Evolutionary conservation across 768 basidiomycete species (phyloP).

Genomic region (Gyrodon lividus): DNA sequence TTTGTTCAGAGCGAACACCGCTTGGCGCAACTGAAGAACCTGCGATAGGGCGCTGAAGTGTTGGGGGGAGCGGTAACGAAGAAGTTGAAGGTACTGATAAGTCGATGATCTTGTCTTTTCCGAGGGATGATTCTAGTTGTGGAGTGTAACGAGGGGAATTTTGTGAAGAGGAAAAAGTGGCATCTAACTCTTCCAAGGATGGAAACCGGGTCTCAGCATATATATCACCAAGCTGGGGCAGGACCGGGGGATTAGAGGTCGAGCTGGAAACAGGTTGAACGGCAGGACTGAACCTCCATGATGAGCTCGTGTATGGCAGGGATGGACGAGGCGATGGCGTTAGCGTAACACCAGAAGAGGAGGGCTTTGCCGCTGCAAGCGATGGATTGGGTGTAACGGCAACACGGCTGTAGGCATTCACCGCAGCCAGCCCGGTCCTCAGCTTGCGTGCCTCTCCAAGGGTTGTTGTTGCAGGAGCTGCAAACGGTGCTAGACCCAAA

Average conservation of each 20-base stretch:
- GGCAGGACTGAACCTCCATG: conserved; percentile 20
- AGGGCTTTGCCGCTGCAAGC: conserved; percentile 14
- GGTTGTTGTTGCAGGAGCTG: conserved; percentile 61
- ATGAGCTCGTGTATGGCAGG: conserved; percentile 12
- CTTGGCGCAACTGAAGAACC: conserved; percentile 26
- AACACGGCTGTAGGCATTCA: conserved; percentile 38
- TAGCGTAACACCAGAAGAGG: conserved; percentile 17
- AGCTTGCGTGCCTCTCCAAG: conserved; percentile 74
- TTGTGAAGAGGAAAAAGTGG: conserved; percentile 40
- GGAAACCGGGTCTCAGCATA: conserved; percentile 78
- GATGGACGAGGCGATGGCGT: conserved; percentile 32
- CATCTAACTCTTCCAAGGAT: conserved; percentile 81
- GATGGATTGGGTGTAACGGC: conserved; percentile 13
- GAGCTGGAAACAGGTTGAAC: conserved; percentile 34
- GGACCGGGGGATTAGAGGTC: conserved; percentile 30
- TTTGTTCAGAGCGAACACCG: conserved; percentile 55
- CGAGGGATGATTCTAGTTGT: conserved; percentile 12
- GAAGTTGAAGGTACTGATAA: conserved; percentile 23
- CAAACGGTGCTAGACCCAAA: conserved; percentile 50
- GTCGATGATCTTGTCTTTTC: conserved; percentile 20
- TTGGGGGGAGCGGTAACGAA: conserved; percentile 22
- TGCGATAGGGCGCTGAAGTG: conserved; percentile 16
- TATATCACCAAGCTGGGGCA: conserved; percentile 40
- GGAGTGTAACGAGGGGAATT: conserved; percentile 17
- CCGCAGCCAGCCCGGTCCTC: conserved; percentile 64